These are phyloP conservation scores for Hibiscus syriacus DNA, from an alignment of 345 rosid species.

Conservation along the genomic window DNA sequence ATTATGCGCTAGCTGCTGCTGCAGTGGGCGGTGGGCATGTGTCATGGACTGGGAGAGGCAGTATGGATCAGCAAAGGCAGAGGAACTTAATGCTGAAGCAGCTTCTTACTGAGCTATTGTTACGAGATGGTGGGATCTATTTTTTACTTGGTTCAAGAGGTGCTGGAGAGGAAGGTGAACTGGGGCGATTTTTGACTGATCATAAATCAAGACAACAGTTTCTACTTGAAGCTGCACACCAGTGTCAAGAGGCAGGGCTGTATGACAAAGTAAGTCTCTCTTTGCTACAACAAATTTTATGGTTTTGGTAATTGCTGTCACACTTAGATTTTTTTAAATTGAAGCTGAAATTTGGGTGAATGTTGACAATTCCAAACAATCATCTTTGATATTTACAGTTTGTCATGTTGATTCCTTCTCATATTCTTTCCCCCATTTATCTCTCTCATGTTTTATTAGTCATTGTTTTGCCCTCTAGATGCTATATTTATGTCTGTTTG, in stretches of 20 bases:
- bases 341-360: not conserved
- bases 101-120: slow-evolving; percentile 76
- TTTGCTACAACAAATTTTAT: not conserved
- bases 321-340: not conserved
- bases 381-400: not conserved
- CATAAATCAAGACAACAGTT: slow-evolving; percentile 61
- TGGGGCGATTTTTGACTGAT: slow-evolving; percentile 65
- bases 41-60: slow-evolving; percentile 78
- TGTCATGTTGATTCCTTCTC: not conserved
- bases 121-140: slow-evolving; percentile 79
- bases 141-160: slow-evolving; percentile 81
- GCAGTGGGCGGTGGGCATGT: slow-evolving; percentile 85
- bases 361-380: not conserved
- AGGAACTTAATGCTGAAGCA: slow-evolving; percentile 81
- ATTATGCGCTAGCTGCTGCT: slow-evolving; percentile 96
- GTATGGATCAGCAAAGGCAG: slow-evolving; percentile 85
- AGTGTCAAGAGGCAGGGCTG: slow-evolving; percentile 79
- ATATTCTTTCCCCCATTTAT: not conserved
- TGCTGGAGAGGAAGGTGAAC: slow-evolving; percentile 88
- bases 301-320: not conserved
- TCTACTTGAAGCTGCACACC: slow-evolving; percentile 80
- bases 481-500: not conserved
- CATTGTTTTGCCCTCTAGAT: not conserved
- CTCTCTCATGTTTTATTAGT: not conserved
- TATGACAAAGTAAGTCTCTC: slow-evolving; percentile 65